Conservation (phyloP, 371 early-diverging fungal genomes). For the Syncephalastrum sp. region DNA sequence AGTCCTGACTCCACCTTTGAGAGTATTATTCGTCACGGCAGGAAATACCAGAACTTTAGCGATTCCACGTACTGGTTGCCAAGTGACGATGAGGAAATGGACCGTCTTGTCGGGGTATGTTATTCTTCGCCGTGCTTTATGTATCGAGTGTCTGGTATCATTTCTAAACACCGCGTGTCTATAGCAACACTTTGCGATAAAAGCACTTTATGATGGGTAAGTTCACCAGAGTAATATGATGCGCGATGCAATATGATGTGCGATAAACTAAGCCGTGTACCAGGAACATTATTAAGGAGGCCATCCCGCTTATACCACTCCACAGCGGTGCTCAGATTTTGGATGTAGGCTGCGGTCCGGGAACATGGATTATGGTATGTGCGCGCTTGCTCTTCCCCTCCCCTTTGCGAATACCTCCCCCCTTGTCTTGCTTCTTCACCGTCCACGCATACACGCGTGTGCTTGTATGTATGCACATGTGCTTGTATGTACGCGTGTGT, state of each 20-base stretch:
- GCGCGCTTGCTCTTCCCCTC: too few species aligned
- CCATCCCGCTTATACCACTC: slow-evolving; percentile 6
- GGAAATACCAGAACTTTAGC: slow-evolving; percentile 16
- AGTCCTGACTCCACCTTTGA: slow-evolving; percentile 11
- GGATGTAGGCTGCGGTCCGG: slow-evolving; percentile 24
- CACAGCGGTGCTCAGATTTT: slow-evolving; percentile 15
- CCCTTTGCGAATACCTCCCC: background rate
- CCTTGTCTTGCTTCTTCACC: background rate
- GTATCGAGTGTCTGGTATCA: background rate
- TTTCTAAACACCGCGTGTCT: background rate
- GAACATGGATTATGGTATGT: slow-evolving; percentile 16
- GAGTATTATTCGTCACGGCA: slow-evolving; percentile 16
- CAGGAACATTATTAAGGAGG: slow-evolving; percentile 12
- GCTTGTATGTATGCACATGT: too few species aligned
- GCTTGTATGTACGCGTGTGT: too few species aligned
- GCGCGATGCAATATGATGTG: background rate
- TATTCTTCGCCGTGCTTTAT: slow-evolving; percentile 2
- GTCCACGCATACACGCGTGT: too few species aligned
- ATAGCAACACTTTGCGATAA: slow-evolving; percentile 24
- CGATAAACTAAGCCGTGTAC: background rate
- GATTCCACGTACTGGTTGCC: slow-evolving; percentile 44
- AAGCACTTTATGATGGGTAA: slow-evolving; percentile 24
- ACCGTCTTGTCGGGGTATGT: slow-evolving; percentile 39
- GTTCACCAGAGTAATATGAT: background rate
- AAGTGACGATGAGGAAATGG: slow-evolving; percentile 44